Evolutionary conservation across 169 alveolate species (phyloP), one percentile per base, ranked within the genome.

Genomic region (Theileria orientalis): DNA sequence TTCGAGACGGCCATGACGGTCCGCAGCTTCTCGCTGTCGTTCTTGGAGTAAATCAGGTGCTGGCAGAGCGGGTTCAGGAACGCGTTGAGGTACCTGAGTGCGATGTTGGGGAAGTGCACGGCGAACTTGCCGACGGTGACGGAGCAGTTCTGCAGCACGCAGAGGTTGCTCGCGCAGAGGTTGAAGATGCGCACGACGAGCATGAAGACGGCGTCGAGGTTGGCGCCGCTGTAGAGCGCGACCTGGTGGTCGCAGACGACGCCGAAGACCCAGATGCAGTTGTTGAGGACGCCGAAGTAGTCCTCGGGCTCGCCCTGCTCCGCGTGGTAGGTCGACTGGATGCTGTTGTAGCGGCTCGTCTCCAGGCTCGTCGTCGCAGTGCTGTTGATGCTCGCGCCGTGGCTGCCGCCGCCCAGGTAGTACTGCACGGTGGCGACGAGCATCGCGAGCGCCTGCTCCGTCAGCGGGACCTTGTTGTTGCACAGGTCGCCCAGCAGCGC

Each of bases 401-500:
- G 5, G 5, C 9, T 9, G 9, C 16, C n/a, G 3, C n/a, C n/a
- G 33, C n/a, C n/a, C 7, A 54, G 19, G 35, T 54, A 54, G 33
- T 54, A 25, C n/a, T 54, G 63, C 5, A 54, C 35, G 33, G 8
- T 54, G 33, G 8, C 9, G 33, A 54, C 63, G 19, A 54, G 33
- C 3, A 54, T 21, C 33, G 27, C 3, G 14, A 54, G 63, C 3
- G 63, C 11, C 27, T 23, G 42, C 11, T 54, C 42, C 14, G 8
- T 54, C n/a, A 54, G 63, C 37, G 27, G 63, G 27, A 54, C 11
- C n/a, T 27, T 25, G 63, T n/a, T 25, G 33, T 54, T 54, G 27
- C 42, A 23, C 19, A 76, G 42, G 73, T 76, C 85, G 7, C 85
- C 85, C 77, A 76, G 40, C 42, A 76, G 64, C 27, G 85, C 85